Percentiles rank a stretch among this genome's conserved stretches.
phyloP scores from a whole-genome alignment of 495 filamentous ascomycete genomes.

The Annulohypoxylon bovei region DNA sequence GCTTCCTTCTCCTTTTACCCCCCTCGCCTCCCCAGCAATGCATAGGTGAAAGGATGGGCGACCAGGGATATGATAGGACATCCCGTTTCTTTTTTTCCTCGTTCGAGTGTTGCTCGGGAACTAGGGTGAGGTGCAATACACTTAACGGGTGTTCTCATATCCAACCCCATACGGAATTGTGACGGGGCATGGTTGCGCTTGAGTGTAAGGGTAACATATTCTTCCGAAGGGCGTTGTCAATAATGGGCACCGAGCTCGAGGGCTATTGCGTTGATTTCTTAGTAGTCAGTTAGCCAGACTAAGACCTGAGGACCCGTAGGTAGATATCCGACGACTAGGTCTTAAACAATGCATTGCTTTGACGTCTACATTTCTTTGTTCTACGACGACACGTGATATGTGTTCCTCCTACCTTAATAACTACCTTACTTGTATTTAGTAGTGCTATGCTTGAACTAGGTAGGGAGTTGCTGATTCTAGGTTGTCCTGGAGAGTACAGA shows the following conservation, averaged over 20 bases:
- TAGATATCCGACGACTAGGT: slow-evolving; percentile 18
- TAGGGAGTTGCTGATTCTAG: too few species aligned
- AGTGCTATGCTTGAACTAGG: neutral
- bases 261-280: slow-evolving; percentile 14
- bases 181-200: neutral
- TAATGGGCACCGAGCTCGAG: slow-evolving; percentile 4
- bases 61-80: slow-evolving; percentile 11
- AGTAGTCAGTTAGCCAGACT: slow-evolving; percentile 1
- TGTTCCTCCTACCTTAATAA: neutral
- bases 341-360: slow-evolving; percentile 33
- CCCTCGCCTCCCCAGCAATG: slow-evolving; percentile 1
- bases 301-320: slow-evolving; percentile 8
- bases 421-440: neutral
- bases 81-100: slow-evolving; percentile 26
- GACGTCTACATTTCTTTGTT: neutral
- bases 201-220: neutral
- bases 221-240: neutral
- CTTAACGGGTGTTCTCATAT: slow-evolving; percentile 13
- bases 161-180: slow-evolving; percentile 4
- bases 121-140: slow-evolving; percentile 15
- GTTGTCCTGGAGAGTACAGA: too few species aligned
- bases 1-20: slow-evolving; percentile 9
- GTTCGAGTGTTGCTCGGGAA: slow-evolving; percentile 9
- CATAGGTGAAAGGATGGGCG: slow-evolving; percentile 14
- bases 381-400: neutral